These are phyloP conservation scores for Cylindrodendrum hubeiense DNA, from an alignment of 2,329 filamentous ascomycete species.

Conservation along the genomic window DNA sequence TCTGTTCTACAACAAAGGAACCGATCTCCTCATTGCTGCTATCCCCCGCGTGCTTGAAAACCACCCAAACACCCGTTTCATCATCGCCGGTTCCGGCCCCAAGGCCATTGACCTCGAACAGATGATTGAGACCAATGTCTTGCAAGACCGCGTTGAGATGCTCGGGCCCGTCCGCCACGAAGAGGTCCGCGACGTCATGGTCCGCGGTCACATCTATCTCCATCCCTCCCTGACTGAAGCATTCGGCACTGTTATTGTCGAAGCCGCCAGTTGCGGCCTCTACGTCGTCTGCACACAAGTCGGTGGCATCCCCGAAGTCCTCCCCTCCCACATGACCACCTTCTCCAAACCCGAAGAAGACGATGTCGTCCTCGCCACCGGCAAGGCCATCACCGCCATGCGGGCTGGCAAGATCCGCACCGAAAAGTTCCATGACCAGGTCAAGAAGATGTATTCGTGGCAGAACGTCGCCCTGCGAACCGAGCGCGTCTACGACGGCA, in stretches of 20 bases:
- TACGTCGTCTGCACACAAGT: conserved; percentile 98
- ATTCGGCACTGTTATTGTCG: conserved; percentile 97
- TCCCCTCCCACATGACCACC: conserved; percentile 96
- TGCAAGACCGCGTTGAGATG: conserved; percentile 94
- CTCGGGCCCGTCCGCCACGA: conserved; percentile 94
- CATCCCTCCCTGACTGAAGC: conserved; percentile 96
- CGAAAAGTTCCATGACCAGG: conserved; percentile 95
- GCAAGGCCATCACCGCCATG: conserved; percentile 87
- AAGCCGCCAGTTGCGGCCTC: conserved; percentile 93
- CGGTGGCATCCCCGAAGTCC: conserved; percentile 94
- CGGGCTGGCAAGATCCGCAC: conserved; percentile 89
- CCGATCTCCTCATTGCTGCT: conserved; percentile 94
- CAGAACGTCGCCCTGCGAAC: conserved; percentile 94
- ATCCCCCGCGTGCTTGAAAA: conserved; percentile 92
- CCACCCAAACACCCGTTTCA: conserved; percentile 94
- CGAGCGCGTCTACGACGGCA: conserved; percentile 94
- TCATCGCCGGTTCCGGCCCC: conserved; percentile 94
- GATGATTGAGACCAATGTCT: conserved; percentile 94
- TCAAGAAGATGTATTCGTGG: conserved; percentile 99
- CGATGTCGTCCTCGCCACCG: conserved; percentile 90
- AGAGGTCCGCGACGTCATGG: conserved; percentile 97
- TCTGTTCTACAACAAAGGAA: conserved; percentile 99
- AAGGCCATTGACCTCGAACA: conserved; percentile 98
- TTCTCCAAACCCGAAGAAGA: conserved; percentile 98
- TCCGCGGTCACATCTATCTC: conserved; percentile 94